phyloP scores from a whole-genome alignment of 345 rosid species.

The Stellera chamaejasme region DNA sequence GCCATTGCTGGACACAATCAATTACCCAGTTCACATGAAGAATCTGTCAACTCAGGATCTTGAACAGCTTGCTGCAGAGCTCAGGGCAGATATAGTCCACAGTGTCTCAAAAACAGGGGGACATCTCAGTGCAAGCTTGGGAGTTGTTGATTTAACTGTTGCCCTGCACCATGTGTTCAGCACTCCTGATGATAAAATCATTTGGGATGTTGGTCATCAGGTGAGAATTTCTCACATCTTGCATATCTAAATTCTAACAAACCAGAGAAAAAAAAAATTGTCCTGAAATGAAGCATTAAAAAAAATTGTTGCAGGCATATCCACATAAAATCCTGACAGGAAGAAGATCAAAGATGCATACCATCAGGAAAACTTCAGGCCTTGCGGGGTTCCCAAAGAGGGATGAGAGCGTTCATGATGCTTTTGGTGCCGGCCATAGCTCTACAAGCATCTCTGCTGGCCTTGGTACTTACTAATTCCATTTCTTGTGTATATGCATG shows the following conservation, averaged over 20 bases:
- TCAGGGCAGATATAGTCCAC: conserved; percentile 51
- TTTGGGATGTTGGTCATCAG: conserved; percentile 90
- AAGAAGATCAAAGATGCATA: conserved; percentile 62
- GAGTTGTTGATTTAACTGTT: conserved; percentile 55
- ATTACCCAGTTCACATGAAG: conserved; percentile 71
- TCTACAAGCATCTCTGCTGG: conserved; percentile 84
- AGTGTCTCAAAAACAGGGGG: conserved; percentile 54
- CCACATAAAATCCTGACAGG: conserved; percentile 73
- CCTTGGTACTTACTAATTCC: conserved; percentile 32
- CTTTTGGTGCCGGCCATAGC: conserved; percentile 72
- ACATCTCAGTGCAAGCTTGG: conserved; percentile 61
- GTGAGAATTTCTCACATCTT: conserved; percentile 16
- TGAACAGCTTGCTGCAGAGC: conserved; percentile 57
- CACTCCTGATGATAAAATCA: conserved; percentile 58
- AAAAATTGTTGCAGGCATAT: conserved; percentile 39
- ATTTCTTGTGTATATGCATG: background rate
- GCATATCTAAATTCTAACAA: background rate
- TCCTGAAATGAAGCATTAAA: background rate
- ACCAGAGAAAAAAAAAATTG: background rate
- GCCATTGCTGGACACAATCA: conserved; percentile 64
- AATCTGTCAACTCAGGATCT: conserved; percentile 59
- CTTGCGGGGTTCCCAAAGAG: conserved; percentile 72
- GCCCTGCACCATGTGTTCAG: conserved; percentile 60
- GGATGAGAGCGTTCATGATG: conserved; percentile 61
- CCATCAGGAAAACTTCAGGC: conserved; percentile 59